Evolutionary conservation across 441 rosid species (phyloP).

Genomic region (Euphorbia schlechtendalii): DNA sequence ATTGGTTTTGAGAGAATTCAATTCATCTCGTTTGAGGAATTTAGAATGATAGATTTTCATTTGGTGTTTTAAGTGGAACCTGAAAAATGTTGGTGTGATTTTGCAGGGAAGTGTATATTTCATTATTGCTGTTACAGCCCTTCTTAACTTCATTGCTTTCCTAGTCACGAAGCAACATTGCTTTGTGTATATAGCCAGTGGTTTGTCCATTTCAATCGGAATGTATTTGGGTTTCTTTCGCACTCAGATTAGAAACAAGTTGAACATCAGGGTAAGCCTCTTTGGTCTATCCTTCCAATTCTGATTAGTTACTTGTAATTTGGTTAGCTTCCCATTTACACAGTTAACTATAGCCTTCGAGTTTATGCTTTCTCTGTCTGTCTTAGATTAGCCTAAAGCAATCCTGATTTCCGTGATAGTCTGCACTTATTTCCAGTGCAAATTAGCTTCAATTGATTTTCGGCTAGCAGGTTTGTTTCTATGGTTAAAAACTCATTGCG

Average conservation of each 20-base stretch:
- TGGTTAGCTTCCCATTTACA: no score
- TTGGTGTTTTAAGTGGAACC: background rate
- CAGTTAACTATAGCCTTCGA: no score
- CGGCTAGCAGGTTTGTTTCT: no score
- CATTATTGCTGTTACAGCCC: conserved; percentile 36
- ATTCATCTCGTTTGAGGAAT: background rate
- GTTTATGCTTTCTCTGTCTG: no score
- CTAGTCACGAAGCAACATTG: conserved; percentile 45
- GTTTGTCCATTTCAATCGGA: conserved; percentile 44
- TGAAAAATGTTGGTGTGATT: conserved; percentile 13
- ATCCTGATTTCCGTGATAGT: no score
- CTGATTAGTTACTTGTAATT: no score
- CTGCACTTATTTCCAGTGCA: no score
- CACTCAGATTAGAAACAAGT: conserved; percentile 54
- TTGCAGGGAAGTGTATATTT: conserved; percentile 62
- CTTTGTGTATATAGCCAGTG: conserved; percentile 57
- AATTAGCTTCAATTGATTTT: no score
- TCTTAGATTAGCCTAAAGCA: no score
- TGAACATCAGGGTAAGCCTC: conserved; percentile 81
- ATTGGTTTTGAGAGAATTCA: no score
- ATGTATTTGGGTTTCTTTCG: conserved; percentile 74
- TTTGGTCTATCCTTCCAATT: no score
- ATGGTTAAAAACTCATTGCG: no score
- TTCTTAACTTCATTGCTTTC: conserved; percentile 52
- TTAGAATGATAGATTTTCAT: background rate